Evolutionary conservation across 2,329 filamentous ascomycete genomes (phyloP).

Genomic region (Conoideocrella luteorostrata): DNA sequence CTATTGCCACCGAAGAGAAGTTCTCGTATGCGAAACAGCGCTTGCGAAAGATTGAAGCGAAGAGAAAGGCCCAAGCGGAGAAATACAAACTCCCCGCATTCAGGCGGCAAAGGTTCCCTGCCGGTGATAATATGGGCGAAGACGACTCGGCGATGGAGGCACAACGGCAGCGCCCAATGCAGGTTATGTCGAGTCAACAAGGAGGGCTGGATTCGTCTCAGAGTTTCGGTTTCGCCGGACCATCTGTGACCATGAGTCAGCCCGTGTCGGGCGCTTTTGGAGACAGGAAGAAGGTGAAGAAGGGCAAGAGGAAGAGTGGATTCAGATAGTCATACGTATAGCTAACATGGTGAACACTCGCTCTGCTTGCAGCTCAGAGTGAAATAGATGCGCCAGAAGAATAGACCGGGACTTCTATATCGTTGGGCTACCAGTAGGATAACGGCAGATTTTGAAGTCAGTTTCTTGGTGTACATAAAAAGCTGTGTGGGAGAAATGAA

Average conservation of each 20-base stretch:
- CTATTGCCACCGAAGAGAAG: constrained; percentile 27
- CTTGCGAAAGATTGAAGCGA: constrained; percentile 25
- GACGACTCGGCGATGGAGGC: constrained; percentile 10
- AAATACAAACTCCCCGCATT: constrained; percentile 25
- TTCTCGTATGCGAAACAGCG: constrained; percentile 28
- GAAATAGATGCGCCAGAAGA: no score
- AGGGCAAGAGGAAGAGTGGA: constrained; percentile 35
- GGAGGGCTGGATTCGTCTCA: constrained; percentile 27
- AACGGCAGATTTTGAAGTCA: no score
- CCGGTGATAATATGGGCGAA: constrained; percentile 7
- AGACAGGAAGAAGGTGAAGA: constrained; percentile 36
- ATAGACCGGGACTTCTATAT: no score
- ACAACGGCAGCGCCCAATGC: constrained; percentile 15
- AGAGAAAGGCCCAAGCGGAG: constrained; percentile 26
- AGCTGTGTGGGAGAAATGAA: background rate
- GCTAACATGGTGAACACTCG: background rate
- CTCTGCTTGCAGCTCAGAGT: no score
- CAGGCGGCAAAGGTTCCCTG: constrained; percentile 18
- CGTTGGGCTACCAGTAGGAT: no score
- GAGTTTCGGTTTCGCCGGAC: constrained; percentile 20
- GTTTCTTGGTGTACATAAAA: no score
- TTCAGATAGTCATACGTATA: constrained; percentile 24
- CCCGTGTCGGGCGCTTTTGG: constrained; percentile 40
- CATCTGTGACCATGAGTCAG: constrained; percentile 39
- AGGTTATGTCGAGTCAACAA: constrained; percentile 31